Percentiles rank a stretch among this genome's conserved stretches.
These are phyloP conservation scores for Cystobasidium sp. DNA, from an alignment of 1,284 basidiomycete species.

Conservation along the genomic window DNA sequence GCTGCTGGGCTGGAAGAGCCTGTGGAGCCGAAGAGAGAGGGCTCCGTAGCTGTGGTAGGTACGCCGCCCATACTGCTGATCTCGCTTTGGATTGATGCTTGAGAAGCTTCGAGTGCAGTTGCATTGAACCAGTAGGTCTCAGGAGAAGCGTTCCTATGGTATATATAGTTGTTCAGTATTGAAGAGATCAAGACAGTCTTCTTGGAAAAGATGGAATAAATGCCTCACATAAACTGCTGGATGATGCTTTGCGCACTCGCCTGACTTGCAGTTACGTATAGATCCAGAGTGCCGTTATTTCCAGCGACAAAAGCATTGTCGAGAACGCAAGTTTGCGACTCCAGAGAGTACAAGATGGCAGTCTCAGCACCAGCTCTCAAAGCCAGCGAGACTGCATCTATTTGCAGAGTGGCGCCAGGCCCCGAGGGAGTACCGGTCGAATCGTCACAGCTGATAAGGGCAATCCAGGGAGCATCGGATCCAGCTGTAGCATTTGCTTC, in stretches of 20 bases:
- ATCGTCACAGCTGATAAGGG: constrained; percentile 82
- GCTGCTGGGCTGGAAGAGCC: constrained; percentile 22
- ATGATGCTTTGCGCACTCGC: constrained; percentile 20
- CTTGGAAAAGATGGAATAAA: not conserved
- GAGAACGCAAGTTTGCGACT: constrained; percentile 68
- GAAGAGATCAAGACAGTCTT: not conserved
- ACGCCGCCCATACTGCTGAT: constrained; percentile 16
- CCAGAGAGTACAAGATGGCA: constrained; percentile 60
- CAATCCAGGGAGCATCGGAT: constrained; percentile 81
- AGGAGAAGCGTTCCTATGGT: constrained; percentile 6
- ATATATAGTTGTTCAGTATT: too few species aligned
- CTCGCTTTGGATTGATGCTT: constrained; percentile 19
- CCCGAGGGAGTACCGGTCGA: constrained; percentile 62
- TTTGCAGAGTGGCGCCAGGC: constrained; percentile 47
- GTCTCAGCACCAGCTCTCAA: constrained; percentile 75
- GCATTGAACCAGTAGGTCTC: constrained; percentile 28
- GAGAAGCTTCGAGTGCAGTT: constrained; percentile 1
- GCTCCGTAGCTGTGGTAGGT: constrained; percentile 22
- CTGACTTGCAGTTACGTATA: constrained; percentile 62
- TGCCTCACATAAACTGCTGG: constrained; percentile 33
- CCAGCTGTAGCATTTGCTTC: constrained; percentile 48
- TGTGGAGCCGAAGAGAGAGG: constrained; percentile 33
- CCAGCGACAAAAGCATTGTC: constrained; percentile 63
- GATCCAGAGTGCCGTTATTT: constrained; percentile 67
- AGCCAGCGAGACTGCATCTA: constrained; percentile 79